Conservation (phyloP, 192 early-diverging fungal species). For the Umbelopsis vinacea region DNA sequence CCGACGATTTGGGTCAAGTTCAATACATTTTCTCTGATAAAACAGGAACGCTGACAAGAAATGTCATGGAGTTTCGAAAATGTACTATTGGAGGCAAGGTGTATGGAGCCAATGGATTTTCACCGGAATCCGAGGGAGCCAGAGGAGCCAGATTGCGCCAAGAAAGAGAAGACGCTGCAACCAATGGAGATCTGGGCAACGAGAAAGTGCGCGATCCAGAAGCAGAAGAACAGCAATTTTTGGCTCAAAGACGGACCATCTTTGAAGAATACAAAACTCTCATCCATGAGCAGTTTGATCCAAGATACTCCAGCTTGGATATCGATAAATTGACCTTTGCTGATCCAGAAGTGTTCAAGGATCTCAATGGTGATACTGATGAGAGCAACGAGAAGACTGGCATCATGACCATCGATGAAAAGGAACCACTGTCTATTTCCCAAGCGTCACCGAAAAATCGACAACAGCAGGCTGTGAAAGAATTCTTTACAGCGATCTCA, state of each 20-base stretch:
- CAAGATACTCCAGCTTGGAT: conserved; percentile 66
- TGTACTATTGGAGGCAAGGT: conserved; percentile 85
- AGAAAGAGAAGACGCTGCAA: conserved; percentile 47
- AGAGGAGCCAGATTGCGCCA: conserved; percentile 48
- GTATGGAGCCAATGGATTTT: conserved; percentile 80
- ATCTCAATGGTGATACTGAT: conserved; percentile 61
- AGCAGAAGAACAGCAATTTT: conserved; percentile 24
- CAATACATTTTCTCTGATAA: conserved; percentile 98
- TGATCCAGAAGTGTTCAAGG: conserved; percentile 76
- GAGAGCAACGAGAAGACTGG: not conserved
- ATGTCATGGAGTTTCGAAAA: conserved; percentile 97
- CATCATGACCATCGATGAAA: not conserved
- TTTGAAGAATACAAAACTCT: conserved; percentile 58
- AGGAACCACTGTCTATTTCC: not conserved
- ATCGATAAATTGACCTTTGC: conserved; percentile 77
- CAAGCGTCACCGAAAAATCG: not conserved
- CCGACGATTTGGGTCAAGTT: conserved; percentile 95
- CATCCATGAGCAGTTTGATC: conserved; percentile 69
- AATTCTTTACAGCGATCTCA: conserved; percentile 89
- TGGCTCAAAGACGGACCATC: conserved; percentile 44
- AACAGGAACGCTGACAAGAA: conserved; percentile 94
- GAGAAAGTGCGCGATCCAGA: conserved; percentile 27
- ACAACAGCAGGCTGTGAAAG: conserved; percentile 50
- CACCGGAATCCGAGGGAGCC: conserved; percentile 65
- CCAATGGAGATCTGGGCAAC: conserved; percentile 45